These are phyloP conservation scores for Moniliophthora roreri DNA, from an alignment of 1,284 basidiomycete genomes.

Conservation along the genomic window DNA sequence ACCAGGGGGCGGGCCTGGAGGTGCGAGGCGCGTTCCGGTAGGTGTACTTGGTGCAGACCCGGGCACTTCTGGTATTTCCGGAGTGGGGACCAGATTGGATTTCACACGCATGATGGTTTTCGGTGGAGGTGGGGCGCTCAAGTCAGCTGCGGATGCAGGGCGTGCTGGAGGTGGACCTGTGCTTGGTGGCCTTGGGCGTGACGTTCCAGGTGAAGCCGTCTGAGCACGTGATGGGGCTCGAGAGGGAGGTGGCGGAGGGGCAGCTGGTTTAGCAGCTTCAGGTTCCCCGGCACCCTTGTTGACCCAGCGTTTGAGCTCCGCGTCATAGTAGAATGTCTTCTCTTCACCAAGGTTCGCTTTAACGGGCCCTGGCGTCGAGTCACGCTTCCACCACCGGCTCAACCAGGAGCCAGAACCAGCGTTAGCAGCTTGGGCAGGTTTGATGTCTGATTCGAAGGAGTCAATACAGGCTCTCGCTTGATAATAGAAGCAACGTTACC, in stretches of 20 bases:
- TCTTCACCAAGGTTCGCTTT: constrained; percentile 94
- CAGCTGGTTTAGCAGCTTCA: constrained; percentile 44
- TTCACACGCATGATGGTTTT: constrained; percentile 49
- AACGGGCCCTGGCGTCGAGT: constrained; percentile 62
- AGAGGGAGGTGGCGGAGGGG: constrained; percentile 67
- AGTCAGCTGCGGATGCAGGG: constrained; percentile 62
- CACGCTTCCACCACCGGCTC: constrained; percentile 69
- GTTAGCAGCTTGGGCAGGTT: constrained; percentile 27
- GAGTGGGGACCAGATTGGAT: constrained; percentile 63
- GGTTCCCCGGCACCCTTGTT: constrained; percentile 72
- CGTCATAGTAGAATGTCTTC: constrained; percentile 91
- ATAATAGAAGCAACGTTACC: constrained; percentile 29
- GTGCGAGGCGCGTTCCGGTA: constrained; percentile 33
- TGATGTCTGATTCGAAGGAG: constrained; percentile 25
- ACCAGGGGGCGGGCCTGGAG: constrained; percentile 44
- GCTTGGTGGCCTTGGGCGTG: constrained; percentile 30
- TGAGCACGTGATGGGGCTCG: constrained; percentile 75
- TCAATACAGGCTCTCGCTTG: constrained; percentile 22
- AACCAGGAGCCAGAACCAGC: constrained; percentile 69
- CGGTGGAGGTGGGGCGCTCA: constrained; percentile 46
- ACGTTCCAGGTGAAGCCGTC: constrained; percentile 74
- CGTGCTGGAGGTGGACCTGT: constrained; percentile 46
- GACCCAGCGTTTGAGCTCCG: constrained; percentile 94
- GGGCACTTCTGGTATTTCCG: constrained; percentile 24
- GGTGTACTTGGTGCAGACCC: constrained; percentile 42